These are phyloP conservation scores for Sporothrix mexicana DNA, from an alignment of 2,329 filamentous ascomycete genomes.

Conservation along the genomic window DNA sequence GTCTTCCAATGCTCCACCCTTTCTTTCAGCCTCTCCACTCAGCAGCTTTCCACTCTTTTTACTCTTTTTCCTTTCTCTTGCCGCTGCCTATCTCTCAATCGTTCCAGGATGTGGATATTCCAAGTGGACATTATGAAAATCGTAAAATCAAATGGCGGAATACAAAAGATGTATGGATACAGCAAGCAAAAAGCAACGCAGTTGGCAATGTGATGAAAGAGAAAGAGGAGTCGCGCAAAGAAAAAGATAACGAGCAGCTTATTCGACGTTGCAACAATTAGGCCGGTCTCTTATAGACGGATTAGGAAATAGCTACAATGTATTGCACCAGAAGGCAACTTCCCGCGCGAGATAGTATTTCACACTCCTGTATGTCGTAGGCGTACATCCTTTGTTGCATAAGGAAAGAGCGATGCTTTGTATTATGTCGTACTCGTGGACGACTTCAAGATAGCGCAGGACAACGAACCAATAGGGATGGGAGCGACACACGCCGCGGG, in stretches of 20 bases:
- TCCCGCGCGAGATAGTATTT: too few relatives aligned
- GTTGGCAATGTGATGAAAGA: too few relatives aligned
- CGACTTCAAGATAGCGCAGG: not conserved
- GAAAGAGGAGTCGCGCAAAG: too few relatives aligned
- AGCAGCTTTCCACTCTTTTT: not conserved
- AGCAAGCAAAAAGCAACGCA: not conserved
- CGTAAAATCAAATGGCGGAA: not conserved
- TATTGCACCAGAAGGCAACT: too few relatives aligned
- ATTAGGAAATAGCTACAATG: too few relatives aligned
- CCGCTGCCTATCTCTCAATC: not conserved
- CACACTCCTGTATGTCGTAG: too few relatives aligned
- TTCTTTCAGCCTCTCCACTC: not conserved
- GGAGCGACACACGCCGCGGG: not conserved
- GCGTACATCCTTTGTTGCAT: too few relatives aligned
- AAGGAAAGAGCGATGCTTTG: not conserved
- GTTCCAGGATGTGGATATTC: not conserved
- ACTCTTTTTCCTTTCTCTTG: not conserved
- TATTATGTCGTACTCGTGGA: too few relatives aligned
- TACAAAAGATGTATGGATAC: not conserved
- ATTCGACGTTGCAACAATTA: too few relatives aligned
- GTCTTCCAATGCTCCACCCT: not conserved
- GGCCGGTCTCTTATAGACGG: too few relatives aligned
- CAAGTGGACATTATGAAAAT: not conserved
- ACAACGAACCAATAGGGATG: not conserved
- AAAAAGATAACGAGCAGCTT: too few relatives aligned